Evolutionary conservation across 495 filamentous ascomycete species (phyloP), one percentile per base, ranked within the genome.

Genomic region (Margaritispora aquatica): DNA sequence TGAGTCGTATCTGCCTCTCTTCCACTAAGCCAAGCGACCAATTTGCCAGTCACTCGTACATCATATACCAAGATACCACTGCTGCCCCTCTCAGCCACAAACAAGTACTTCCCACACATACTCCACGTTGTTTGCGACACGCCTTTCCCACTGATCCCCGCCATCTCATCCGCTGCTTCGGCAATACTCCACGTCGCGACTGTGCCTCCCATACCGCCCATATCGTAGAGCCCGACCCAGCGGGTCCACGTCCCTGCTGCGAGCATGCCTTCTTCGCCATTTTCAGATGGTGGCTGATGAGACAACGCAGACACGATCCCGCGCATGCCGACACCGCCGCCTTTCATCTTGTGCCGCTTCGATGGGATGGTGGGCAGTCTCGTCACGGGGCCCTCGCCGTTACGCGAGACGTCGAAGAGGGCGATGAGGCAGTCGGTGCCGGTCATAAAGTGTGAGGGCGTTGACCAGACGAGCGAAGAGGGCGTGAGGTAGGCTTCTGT

Each of bases 241-340:
- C 93, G 71, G 5, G 84, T 87, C 70, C 88, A 88, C 1, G 91
- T 96, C 0, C 92, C 94, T 0, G 89, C 92, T 1, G 89, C 92
- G 2, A 97, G 72, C 1, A 96, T 74, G 11, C 75, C 75, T 1
- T 63, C 68, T 56, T 74, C 80, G 36, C 81, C 60, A 8, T 69
- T 70, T 2, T 67, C 66, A 11, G 50, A 64, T 5, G 69, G 69
- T 15, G 64, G 59, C 1, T 73, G 70, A 36, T 75, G 69, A 1
- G 69, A 64, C 38, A 98, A 69, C 0, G 88, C 84, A 2, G 86
- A 88, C 1, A 97, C 75, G 44, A 88, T 85, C 1, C 94, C 94
- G 59, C 88, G 89, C 85, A 95, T 94, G 9, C 90, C 90, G 11
- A 87, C 73, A 15, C 85, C 85, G 19, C 84, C 84, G 21, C 85